Evolutionary conservation across 495 filamentous ascomycete species (phyloP).

Genomic region (Neurospora sp.): DNA sequence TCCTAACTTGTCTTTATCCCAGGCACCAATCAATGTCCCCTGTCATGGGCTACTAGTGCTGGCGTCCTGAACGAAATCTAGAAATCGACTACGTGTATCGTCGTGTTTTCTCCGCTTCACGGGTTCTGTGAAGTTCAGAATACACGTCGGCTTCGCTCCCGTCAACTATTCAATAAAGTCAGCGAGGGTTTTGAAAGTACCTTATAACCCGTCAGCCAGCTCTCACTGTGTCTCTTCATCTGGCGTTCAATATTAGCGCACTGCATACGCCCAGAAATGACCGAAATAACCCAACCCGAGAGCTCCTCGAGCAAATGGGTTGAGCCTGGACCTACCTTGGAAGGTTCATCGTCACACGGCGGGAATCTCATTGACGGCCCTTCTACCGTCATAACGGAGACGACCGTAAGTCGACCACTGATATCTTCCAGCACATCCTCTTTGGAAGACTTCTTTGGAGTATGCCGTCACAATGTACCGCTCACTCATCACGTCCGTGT

Average conservation of each 20-base stretch:
- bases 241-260: background rate
- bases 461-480: background rate
- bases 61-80: background rate
- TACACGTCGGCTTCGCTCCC: background rate
- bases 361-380: background rate
- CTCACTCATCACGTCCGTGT: background rate
- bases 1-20: background rate
- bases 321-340: background rate
- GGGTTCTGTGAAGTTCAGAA: background rate
- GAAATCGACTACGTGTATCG: background rate
- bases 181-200: background rate
- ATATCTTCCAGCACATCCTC: background rate
- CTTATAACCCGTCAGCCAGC: background rate
- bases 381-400: background rate
- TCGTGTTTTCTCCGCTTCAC: background rate
- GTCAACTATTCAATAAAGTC: background rate
- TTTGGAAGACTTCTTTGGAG: background rate
- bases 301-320: background rate
- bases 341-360: background rate
- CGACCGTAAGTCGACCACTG: background rate
- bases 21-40: background rate
- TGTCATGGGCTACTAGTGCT: background rate
- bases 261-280: background rate
- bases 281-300: background rate
- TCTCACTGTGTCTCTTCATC: background rate